A percentile compares a stretch with the other conserved stretches of the same genome.
These are phyloP conservation scores for Penicillium fimorum DNA, from an alignment of 495 filamentous ascomycete species.

Conservation along the genomic window DNA sequence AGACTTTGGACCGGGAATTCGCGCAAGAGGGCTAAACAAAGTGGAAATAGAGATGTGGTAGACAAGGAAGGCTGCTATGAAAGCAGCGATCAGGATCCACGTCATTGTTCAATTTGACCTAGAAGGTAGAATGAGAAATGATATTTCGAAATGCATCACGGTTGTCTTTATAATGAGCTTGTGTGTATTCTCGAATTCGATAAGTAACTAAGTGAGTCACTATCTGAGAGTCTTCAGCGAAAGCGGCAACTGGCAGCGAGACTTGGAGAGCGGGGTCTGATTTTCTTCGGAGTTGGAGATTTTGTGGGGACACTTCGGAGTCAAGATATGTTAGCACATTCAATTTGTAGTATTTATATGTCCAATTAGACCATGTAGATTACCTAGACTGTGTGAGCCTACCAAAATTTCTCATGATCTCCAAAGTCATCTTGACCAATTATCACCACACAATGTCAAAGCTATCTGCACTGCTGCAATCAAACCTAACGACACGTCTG, in stretches of 20 bases:
- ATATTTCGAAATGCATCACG: background rate
- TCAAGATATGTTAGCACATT: background rate
- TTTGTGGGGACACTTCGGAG: background rate
- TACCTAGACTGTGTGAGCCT: background rate
- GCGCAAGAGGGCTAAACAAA: constrained; percentile 1
- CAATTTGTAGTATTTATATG: background rate
- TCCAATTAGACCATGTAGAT: background rate
- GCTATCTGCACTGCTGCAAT: background rate
- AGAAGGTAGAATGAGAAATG: background rate
- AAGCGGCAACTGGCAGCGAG: background rate
- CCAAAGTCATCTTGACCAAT: background rate
- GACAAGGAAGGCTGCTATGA: background rate
- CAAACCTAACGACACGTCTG: constrained; percentile 4
- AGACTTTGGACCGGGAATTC: constrained; percentile 28
- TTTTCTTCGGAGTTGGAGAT: background rate
- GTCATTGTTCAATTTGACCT: background rate
- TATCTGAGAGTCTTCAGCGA: background rate
- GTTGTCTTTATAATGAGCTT: background rate
- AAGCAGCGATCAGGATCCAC: background rate
- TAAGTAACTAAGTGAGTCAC: background rate
- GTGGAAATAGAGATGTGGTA: background rate
- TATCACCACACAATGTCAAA: background rate
- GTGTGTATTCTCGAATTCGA: background rate
- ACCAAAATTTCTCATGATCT: background rate
- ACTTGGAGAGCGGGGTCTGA: background rate